phyloP scores from a whole-genome alignment of 176 grass and related monocot species.

The Paspalum vaginatum region DNA sequence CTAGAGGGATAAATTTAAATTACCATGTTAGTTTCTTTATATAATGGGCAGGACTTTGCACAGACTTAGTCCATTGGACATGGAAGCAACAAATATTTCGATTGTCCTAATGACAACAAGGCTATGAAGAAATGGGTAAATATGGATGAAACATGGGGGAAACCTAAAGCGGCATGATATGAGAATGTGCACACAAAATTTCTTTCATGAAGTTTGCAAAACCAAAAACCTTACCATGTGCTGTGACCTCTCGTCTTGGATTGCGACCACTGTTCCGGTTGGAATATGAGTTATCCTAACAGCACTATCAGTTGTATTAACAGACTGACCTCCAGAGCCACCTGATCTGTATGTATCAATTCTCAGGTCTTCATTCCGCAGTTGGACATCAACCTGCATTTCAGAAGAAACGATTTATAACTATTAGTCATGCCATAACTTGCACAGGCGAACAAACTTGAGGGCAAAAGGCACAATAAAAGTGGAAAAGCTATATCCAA shows the following conservation, averaged over 20 bases:
- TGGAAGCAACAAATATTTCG: not conserved
- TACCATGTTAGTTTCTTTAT: constrained; percentile 17
- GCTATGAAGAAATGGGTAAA: not conserved
- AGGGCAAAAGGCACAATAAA: not conserved
- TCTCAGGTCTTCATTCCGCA: constrained; percentile 83
- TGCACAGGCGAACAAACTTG: not conserved
- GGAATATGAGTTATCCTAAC: constrained; percentile 96
- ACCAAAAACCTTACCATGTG: constrained; percentile 65
- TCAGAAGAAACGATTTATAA: not conserved
- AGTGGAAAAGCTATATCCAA: constrained; percentile 22
- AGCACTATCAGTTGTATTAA: constrained; percentile 93
- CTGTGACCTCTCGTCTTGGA: constrained; percentile 99
- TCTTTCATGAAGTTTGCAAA: not conserved
- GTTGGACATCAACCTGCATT: constrained; percentile 86
- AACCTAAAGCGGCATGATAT: not conserved
- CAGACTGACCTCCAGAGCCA: constrained; percentile 89
- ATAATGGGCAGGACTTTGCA: not conserved
- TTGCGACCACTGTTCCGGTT: constrained; percentile 79
- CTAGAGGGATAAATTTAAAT: constrained; percentile 33
- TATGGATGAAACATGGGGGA: constrained; percentile 2
- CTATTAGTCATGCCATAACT: constrained; percentile 6
- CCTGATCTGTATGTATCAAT: constrained; percentile 93
- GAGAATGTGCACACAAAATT: not conserved
- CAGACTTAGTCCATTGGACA: not conserved
- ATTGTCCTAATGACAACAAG: constrained; percentile 21